These are phyloP conservation scores for Sonneratia alba DNA, from an alignment of 345 rosid species.

Conservation along the genomic window DNA sequence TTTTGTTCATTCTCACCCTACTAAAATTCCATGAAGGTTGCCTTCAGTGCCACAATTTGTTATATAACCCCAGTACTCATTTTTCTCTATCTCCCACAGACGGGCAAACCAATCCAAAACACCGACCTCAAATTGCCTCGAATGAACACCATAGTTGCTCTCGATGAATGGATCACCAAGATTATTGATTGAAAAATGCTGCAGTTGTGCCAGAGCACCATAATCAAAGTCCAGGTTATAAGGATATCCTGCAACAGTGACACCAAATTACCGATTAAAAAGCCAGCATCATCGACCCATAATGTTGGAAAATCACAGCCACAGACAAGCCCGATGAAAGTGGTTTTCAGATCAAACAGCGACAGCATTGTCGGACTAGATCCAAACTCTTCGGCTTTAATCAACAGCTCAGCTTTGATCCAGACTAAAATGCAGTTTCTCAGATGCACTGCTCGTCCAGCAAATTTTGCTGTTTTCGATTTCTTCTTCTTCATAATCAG, in stretches of 20 bases:
- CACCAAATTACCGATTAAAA: neutral
- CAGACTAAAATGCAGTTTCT: neutral
- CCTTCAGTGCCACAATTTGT: conserved; percentile 99
- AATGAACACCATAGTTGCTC: conserved; percentile 97
- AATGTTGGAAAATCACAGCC: neutral
- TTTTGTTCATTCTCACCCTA: conserved; percentile 48
- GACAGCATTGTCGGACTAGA: too few relatives aligned
- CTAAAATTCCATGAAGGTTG: conserved; percentile 95
- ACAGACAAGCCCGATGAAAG: neutral
- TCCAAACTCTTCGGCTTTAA: neutral
- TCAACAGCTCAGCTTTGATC: neutral
- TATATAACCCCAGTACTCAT: conserved; percentile 95
- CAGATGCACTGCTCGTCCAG: neutral
- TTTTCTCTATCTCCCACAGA: conserved; percentile 87
- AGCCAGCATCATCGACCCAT: neutral
- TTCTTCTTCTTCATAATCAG: neutral
- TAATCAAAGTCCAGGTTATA: conserved; percentile 93
- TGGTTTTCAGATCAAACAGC: too few relatives aligned
- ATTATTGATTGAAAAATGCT: conserved; percentile 93
- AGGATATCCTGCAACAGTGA: conserved; percentile 64
- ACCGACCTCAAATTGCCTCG: conserved; percentile 95
- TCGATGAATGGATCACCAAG: conserved; percentile 98
- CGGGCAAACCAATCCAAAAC: conserved; percentile 99
- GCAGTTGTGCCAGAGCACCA: conserved; percentile 87
- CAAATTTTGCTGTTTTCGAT: neutral